Evolutionary conservation across 2,329 filamentous ascomycete genomes (phyloP), one percentile per base, ranked within the genome.

Genomic region (Fonsecaea erecta): DNA sequence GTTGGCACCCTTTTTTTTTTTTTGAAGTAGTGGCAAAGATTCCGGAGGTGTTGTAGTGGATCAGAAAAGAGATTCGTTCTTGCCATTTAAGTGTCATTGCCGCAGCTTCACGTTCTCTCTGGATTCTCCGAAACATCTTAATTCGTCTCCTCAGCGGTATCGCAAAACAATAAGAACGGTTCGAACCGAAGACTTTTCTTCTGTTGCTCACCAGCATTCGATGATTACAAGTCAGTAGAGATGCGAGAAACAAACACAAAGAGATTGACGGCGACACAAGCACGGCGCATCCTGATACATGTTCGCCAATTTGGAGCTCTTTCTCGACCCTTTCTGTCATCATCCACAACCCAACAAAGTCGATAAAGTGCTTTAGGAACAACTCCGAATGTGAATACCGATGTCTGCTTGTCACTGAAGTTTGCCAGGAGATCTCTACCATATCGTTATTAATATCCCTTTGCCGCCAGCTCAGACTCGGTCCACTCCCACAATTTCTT

Each of bases 401-500:
- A 14, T 12, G 1, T 48, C 18, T 7, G 11, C 18, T 4, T 30
- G 37, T 40, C 37, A n/a, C 5, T 37, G 35, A 40, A 16, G 14
- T 11, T n/a, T 14, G 6, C n/a, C 3, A 11, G n/a, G 37, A 52
- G 18, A 52, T 30, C 48, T 52, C 48, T 7, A 26, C 9, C 21
- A 52, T 52, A 11, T 52, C 14, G 26, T 8, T 37, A 24, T 63
- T 46, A 66, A 54, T 66, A 66, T 1, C 63, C 63, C 48, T 55
- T 43, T 11, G n/a, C 54, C 12, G 12, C 43, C 46, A 73, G 46
- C 37, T 71, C 69, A 26, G 66, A 66, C 63, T 74, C 65, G 6
- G 77, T 79, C 75, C 76, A 80, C 28, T 75, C 73, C 77, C 77
- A 80, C 57, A 79, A 52, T 60, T 75, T 68, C 59, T 73, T 72